phyloP scores from a whole-genome alignment of 148 eudicot species.

The Selenicereus undatus region DNA sequence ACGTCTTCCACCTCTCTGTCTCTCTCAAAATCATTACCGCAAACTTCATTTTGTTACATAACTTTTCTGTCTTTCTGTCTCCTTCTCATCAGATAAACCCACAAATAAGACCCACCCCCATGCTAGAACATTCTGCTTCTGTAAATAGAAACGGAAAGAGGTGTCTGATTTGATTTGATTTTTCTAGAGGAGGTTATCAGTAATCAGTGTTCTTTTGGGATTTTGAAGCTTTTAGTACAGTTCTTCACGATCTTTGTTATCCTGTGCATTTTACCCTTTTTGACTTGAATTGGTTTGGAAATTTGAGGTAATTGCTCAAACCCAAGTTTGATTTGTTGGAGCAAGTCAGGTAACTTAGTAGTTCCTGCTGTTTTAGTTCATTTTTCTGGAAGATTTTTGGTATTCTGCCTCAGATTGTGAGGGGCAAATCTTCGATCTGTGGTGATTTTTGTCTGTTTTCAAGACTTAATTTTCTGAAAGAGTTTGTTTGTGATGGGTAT shows the following conservation, averaged over 20 bases:
- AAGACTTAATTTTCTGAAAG: not conserved
- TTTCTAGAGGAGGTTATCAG: no score
- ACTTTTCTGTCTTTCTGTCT: no score
- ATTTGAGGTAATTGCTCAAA: not conserved
- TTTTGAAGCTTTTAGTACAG: not conserved
- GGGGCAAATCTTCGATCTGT: slow-evolving; percentile 4
- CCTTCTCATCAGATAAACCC: no score
- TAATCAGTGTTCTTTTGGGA: not conserved
- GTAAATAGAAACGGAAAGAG: no score
- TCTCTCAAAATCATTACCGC: no score
- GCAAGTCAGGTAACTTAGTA: not conserved
- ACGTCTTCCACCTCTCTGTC: no score
- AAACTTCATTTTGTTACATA: no score
- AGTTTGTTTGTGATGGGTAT: slow-evolving; percentile 20
- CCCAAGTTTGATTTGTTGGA: not conserved
- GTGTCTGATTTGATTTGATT: no score
- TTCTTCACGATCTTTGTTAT: not conserved
- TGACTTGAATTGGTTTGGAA: not conserved
- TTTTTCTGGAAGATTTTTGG: not conserved
- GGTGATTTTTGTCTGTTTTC: not conserved
- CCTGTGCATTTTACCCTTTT: not conserved
- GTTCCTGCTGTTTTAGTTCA: not conserved
- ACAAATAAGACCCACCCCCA: no score
- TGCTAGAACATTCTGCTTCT: no score
- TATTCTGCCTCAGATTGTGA: slow-evolving; percentile 3